Percentiles rank a stretch among this genome's conserved stretches.
Evolutionary conservation across 2,329 filamentous ascomycete species (phyloP).

Genomic region (Davidsoniella australis): DNA sequence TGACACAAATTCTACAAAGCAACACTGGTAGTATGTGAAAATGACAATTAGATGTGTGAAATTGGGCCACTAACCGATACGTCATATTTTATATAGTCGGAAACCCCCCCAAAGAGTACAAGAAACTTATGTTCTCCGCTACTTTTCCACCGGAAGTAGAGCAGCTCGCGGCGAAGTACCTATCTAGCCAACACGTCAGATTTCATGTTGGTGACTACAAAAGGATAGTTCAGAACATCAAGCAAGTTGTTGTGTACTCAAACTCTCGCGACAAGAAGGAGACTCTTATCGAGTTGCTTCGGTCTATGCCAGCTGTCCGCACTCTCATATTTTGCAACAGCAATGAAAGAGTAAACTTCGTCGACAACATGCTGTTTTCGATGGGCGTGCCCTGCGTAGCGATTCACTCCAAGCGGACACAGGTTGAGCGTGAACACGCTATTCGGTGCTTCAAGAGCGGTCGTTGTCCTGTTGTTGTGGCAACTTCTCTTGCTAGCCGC

Average conservation of each 20-base stretch:
- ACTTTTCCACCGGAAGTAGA: slow-evolving; percentile 76
- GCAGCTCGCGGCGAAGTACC: slow-evolving; percentile 57
- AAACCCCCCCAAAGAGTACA: too few relatives aligned
- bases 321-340: slow-evolving; percentile 85
- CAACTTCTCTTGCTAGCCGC: slow-evolving; percentile 73
- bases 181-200: slow-evolving; percentile 57
- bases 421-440: slow-evolving; percentile 81
- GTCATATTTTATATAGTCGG: too few relatives aligned
- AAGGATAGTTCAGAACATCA: slow-evolving; percentile 66
- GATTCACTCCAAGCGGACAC: slow-evolving; percentile 74
- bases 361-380: slow-evolving; percentile 83
- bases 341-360: slow-evolving; percentile 58
- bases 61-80: too few relatives aligned
- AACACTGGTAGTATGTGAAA: slow-evolving; percentile 26
- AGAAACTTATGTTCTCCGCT: slow-evolving; percentile 71
- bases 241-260: slow-evolving; percentile 55
- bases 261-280: slow-evolving; percentile 51
- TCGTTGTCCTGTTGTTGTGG: slow-evolving; percentile 60
- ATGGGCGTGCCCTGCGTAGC: slow-evolving; percentile 64
- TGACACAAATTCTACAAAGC: slow-evolving; percentile 40
- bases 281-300: slow-evolving; percentile 54
- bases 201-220: slow-evolving; percentile 80
- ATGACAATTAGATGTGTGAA: not conserved
- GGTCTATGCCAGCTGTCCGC: slow-evolving; percentile 51
- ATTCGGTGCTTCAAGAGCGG: slow-evolving; percentile 71